Base-by-base conservation (phyloP, 495 filamentous ascomycete species). In the Penicilliopsis zonata region DNA sequence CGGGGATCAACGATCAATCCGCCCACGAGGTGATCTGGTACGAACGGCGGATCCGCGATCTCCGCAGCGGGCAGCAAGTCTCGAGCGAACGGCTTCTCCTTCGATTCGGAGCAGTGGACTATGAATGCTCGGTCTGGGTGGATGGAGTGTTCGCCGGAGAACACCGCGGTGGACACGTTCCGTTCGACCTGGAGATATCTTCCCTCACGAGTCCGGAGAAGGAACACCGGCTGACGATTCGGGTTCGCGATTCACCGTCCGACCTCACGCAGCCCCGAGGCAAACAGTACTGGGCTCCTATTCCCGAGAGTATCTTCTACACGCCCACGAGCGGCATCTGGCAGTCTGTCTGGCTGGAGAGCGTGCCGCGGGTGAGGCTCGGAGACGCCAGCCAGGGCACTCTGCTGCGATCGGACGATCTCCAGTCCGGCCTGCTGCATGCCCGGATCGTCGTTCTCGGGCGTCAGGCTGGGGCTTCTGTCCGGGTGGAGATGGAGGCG, bases 251-350 rank as follows among this genome's bases (percentile, higher is more conserved):
- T n/a, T n/a, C n/a, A n/a, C n/a, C n/a, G n/a, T n/a, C n/a, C n/a
- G n/a, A n/a, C n/a, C n/a, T n/a, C n/a, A n/a, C n/a, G n/a, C n/a
- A n/a, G n/a, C n/a, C n/a, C n/a, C n/a, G n/a, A n/a, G n/a, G n/a
- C n/a, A n/a, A n/a, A n/a, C n/a, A n/a, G n/a, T n/a, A n/a, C n/a
- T n/a, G n/a, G n/a, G n/a, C n/a, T n/a, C n/a, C n/a, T n/a, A n/a
- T n/a, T n/a, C n/a, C n/a, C n/a, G n/a, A n/a, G n/a, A n/a, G n/a
- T 40, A 80, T 82, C 30, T 82, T 78, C 45, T 82, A 82, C 48
- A 74, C 67, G 0, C 74, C 77, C 8, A 80, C 76, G 49, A 69
- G 65, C 21, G 77, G 76, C 2, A 82, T 82, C 29, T 82, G 77
- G 77, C 76, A 80, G 43, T 67, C 55, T 14, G 75, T 80, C 1